phyloP scores from a whole-genome alignment of 345 rosid genomes.

The Euclidium syriacum region DNA sequence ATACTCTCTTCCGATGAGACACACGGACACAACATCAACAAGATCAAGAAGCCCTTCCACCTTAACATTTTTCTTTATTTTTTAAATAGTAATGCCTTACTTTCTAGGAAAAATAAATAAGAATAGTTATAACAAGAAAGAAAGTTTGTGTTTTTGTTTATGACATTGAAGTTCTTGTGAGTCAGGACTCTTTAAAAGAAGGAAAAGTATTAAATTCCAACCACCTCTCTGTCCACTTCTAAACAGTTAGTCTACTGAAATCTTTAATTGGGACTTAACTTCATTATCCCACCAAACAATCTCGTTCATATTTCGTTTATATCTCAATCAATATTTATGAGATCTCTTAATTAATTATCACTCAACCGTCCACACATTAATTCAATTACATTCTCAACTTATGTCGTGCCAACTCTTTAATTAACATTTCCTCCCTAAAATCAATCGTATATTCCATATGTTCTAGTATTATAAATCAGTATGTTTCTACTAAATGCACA shows the following conservation, averaged over 20 bases:
- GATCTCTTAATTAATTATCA: not conserved
- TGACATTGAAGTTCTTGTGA: conserved; percentile 17
- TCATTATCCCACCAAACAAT: conserved; percentile 22
- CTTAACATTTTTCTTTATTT: conserved; percentile 4
- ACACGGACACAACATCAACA: conserved; percentile 15
- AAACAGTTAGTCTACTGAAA: conserved; percentile 16
- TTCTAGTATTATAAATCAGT: not conserved
- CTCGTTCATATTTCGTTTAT: conserved; percentile 8
- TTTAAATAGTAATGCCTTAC: not conserved
- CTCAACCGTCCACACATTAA: conserved; percentile 26
- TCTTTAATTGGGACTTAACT: conserved; percentile 20
- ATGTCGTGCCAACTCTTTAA: conserved; percentile 20
- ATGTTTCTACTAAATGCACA: not conserved
- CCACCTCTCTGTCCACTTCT: conserved; percentile 29
- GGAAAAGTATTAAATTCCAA: conserved; percentile 25
- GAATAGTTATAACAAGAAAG: not conserved
- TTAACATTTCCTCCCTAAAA: not conserved
- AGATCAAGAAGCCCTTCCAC: conserved; percentile 18
- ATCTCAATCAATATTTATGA: not conserved
- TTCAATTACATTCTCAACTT: conserved; percentile 11
- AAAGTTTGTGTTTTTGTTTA: not conserved
- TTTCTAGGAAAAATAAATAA: not conserved
- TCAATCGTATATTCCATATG: not conserved
- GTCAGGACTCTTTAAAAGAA: conserved; percentile 18
- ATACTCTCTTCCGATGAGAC: conserved; percentile 18